Base-by-base conservation (phyloP, 345 rosid species). In the Gossypium anomalum region DNA sequence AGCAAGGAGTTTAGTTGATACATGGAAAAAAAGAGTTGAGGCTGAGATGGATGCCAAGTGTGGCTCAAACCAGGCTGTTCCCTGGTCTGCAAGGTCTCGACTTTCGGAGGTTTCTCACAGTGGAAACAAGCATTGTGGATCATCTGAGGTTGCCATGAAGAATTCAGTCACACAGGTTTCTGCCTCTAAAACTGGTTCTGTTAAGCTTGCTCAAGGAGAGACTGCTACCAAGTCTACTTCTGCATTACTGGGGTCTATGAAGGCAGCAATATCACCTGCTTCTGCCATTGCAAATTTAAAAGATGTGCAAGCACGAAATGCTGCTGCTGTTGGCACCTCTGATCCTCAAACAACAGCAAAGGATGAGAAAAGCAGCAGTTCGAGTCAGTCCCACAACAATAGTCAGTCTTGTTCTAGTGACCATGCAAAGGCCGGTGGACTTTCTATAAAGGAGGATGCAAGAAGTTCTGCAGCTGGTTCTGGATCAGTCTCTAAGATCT, bases 21-120 rank as follows among this genome's bases (percentile, higher is more conserved):
- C 90, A 2, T 94, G 98, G 41, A 34, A 94, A 94, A 94, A 87
- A 76, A 90, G 97, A 19, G 98, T 94, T 27, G 98, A 94, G 78
- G 93, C 90, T 76, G 98, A 94, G 78, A 90, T 92, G 97, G 94
- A 94, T 83, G 87, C 89, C 1, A 92, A 87, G 79, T 76, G 90
- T 69, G 89, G 87, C 41, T 81, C 90, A 12, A 88, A 79, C 57
- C 97, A 84, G 76, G 85, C 79, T 79, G 89, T 75, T 20, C 56
- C 88, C 8, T 88, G 97, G 92, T 78, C 91, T 71, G 84, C 88
- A 23, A 88, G 89, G 63, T 69, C 89, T 61, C 88, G 89, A 57
- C 80, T 84, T 78, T 72, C 94, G 16, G 93, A 90, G 74, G 87
- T 62, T 70, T 75, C 88, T 27, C 94, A 90, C 74, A 78, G 80